Conservation (phyloP, 2,329 filamentous ascomycete genomes). For the Colletotrichum gigasporum region DNA sequence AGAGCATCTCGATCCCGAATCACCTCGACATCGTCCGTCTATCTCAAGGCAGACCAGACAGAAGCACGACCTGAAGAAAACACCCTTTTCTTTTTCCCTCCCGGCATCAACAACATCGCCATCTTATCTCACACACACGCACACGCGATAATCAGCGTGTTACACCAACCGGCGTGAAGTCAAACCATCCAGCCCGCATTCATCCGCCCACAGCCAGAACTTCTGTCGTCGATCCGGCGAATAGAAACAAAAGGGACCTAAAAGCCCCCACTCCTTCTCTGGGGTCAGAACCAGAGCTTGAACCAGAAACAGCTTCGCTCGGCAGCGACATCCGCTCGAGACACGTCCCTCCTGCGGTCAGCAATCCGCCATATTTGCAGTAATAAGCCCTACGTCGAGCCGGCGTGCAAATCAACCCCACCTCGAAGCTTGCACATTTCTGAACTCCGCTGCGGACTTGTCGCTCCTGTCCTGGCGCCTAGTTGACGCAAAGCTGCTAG, state of each 20-base stretch:
- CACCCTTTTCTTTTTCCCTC: neutral
- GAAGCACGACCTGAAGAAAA: neutral
- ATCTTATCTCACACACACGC: constrained; percentile 4
- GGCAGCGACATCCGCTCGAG: constrained; percentile 2
- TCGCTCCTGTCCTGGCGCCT: constrained; percentile 12
- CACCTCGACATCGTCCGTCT: neutral
- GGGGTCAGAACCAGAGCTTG: no score
- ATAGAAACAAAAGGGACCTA: constrained; percentile 1
- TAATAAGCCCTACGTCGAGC: constrained; percentile 16
- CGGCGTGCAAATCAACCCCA: constrained; percentile 20
- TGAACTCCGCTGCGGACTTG: constrained; percentile 31
- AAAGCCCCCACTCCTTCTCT: neutral
- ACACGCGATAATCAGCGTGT: neutral
- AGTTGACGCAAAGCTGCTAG: constrained; percentile 25
- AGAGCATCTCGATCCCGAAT: constrained; percentile 4
- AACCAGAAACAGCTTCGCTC: neutral
- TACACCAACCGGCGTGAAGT: neutral
- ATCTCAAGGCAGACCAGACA: neutral
- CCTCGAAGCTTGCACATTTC: neutral
- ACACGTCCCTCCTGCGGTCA: constrained; percentile 29
- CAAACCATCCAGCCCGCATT: neutral
- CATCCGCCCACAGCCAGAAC: neutral
- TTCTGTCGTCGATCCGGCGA: neutral
- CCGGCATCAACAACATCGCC: neutral
- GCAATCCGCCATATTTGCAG: constrained; percentile 24